These are phyloP conservation scores for Phytophthora nicotianae DNA, from an alignment of 352 stramenopile genomes.

Conservation along the genomic window DNA sequence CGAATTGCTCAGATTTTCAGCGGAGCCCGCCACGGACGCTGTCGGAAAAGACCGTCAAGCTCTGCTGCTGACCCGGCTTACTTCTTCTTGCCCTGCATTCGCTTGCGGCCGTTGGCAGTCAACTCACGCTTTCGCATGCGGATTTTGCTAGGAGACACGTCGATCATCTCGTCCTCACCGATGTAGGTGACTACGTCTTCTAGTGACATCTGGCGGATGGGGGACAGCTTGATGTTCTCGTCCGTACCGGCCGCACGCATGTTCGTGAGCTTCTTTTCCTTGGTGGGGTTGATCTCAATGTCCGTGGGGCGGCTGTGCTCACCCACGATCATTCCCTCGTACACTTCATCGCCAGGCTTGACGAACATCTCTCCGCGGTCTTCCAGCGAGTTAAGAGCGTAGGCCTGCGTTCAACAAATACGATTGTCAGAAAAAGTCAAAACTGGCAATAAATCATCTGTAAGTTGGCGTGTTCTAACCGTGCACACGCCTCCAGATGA, in stretches of 20 bases:
- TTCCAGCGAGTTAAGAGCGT: conserved; percentile 93
- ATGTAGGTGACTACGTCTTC: conserved; percentile 99
- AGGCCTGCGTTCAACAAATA: conserved; percentile 52
- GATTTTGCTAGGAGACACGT: conserved; percentile 96
- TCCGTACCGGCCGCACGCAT: conserved; percentile 95
- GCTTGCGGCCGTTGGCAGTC: conserved; percentile 65
- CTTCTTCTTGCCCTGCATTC: conserved; percentile 58
- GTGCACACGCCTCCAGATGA: conserved; percentile 74
- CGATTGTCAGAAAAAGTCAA: background rate
- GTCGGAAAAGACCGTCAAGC: conserved; percentile 9
- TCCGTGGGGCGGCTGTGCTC: conserved; percentile 96
- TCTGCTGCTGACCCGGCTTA: conserved; percentile 27
- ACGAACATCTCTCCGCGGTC: conserved; percentile 97
- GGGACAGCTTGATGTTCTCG: conserved; percentile 94
- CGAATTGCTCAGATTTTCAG: conserved; percentile 21
- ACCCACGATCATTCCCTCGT: conserved; percentile 98
- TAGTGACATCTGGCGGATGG: conserved; percentile 93
- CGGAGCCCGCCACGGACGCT: background rate
- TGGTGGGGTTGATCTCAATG: conserved; percentile 98
- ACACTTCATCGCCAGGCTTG: conserved; percentile 94
- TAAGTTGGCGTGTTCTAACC: conserved; percentile 27
- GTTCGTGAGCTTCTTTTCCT: conserved; percentile 97
- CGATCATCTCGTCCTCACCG: conserved; percentile 98
- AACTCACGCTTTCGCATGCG: conserved; percentile 89
- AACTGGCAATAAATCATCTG: background rate